Percentiles rank a stretch among this genome's conserved stretches.
Conservation (phyloP, 345 rosid species). For the Alliaria petiolata region DNA sequence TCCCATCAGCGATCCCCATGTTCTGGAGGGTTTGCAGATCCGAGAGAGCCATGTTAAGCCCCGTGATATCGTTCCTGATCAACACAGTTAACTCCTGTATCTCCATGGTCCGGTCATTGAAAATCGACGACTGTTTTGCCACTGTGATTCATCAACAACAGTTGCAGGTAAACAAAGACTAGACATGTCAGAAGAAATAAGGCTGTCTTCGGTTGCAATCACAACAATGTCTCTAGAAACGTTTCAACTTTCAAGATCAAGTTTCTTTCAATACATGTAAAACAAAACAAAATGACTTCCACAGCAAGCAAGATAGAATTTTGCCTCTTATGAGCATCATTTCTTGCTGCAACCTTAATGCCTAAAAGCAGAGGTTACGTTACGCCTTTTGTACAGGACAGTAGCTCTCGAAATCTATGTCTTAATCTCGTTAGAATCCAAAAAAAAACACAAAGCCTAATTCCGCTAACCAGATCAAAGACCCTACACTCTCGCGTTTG, state of each 20-base stretch:
- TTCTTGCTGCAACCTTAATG: conserved; percentile 4
- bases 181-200: background rate
- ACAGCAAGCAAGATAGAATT: background rate
- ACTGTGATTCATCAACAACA: conserved; percentile 37
- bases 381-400: background rate
- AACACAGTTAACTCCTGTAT: conserved; percentile 79
- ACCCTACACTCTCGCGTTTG: background rate
- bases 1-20: conserved; percentile 72
- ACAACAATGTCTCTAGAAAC: too few species aligned
- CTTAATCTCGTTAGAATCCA: background rate
- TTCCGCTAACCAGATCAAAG: background rate
- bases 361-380: background rate
- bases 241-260: too few species aligned
- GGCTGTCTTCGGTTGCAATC: too few species aligned
- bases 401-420: background rate
- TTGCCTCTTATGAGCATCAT: background rate
- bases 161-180: background rate
- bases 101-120: conserved; percentile 72
- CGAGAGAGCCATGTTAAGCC: conserved; percentile 63
- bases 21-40: conserved; percentile 81
- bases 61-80: conserved; percentile 80
- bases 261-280: background rate
- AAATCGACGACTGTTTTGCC: conserved; percentile 84
- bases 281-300: conserved; percentile 8
- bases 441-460: background rate